These are phyloP conservation scores for Rhododendron ovatum DNA, from an alignment of 148 eudicot genomes.

Conservation along the genomic window DNA sequence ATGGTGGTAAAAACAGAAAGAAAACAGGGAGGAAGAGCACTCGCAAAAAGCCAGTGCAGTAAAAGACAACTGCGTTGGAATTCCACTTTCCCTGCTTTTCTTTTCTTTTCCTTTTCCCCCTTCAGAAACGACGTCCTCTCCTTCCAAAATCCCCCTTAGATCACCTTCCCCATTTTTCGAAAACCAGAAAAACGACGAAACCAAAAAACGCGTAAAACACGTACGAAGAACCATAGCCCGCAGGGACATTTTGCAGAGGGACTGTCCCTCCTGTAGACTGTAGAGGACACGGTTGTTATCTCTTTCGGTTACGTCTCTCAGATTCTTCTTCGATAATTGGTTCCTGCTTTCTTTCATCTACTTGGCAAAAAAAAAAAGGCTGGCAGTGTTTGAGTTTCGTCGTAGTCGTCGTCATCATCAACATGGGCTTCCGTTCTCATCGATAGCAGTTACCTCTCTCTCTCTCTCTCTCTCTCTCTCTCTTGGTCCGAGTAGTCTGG, in stretches of 20 bases:
- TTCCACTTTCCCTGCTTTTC: background rate
- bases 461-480: background rate
- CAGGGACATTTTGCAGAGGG: background rate
- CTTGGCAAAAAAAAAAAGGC: background rate
- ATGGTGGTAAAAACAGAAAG: background rate
- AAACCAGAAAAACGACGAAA: constrained; percentile 1
- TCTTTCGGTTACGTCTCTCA: background rate
- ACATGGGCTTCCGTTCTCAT: constrained; percentile 4
- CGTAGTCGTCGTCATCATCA: background rate
- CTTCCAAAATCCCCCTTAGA: background rate
- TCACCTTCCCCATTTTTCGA: background rate
- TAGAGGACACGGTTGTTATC: background rate
- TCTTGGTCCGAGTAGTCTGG: background rate
- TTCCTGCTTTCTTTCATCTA: background rate
- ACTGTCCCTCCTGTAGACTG: too few species aligned
- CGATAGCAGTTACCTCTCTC: background rate
- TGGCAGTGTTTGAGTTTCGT: background rate
- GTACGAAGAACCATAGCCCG: too few species aligned
- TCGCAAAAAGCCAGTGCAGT: background rate
- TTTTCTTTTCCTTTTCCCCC: background rate
- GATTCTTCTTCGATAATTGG: background rate
- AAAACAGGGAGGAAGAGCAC: background rate
- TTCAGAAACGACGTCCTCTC: background rate
- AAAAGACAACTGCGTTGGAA: background rate
- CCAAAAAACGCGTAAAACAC: background rate